Evolutionary conservation across 805 yeast genomes (phyloP).

Genomic region (Ogataea methylovora): DNA sequence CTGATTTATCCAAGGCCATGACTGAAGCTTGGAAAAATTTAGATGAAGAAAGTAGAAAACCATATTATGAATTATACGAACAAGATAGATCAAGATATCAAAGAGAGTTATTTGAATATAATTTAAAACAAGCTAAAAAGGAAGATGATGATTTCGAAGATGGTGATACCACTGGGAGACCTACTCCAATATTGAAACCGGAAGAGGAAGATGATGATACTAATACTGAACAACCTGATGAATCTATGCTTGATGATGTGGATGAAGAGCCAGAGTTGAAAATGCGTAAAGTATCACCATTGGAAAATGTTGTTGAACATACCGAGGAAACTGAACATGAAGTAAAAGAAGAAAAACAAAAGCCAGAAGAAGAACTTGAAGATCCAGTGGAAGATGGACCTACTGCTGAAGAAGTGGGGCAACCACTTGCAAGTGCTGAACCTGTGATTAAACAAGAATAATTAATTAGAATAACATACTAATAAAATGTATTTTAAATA

Average conservation of each 20-base stretch:
- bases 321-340: background rate
- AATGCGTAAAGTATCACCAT: too few species aligned
- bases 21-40: conserved; percentile 83
- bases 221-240: conserved; percentile 5
- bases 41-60: conserved; percentile 59
- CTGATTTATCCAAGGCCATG: conserved; percentile 69
- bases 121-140: conserved; percentile 8
- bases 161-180: conserved; percentile 1
- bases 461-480: background rate
- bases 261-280: background rate
- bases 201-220: conserved; percentile 9
- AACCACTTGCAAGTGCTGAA: background rate
- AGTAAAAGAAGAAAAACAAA: background rate
- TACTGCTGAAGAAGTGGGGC: background rate
- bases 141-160: conserved; percentile 2
- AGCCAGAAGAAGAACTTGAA: conserved; percentile 5
- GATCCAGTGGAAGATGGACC: conserved; percentile 5
- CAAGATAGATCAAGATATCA: conserved; percentile 73
- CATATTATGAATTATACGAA: conserved; percentile 68
- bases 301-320: background rate
- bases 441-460: background rate
- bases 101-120: conserved; percentile 52
- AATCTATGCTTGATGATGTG: background rate
- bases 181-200: conserved; percentile 4
- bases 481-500: background rate